Conservation (phyloP, 306 rosid species). For the Chamaecrista fasciculata region DNA sequence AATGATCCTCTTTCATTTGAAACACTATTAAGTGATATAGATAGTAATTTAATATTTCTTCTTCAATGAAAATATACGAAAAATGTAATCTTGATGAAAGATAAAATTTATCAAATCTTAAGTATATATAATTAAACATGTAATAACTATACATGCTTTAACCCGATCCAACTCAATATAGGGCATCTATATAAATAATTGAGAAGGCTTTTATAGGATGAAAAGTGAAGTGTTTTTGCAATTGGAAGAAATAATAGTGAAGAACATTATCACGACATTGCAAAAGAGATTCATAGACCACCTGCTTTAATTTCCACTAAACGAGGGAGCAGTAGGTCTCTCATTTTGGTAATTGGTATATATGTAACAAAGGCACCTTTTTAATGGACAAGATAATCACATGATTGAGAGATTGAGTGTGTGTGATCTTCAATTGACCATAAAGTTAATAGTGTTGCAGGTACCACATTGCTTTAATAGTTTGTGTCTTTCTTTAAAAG, state of each 20-base stretch:
- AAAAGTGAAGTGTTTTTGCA: slow-evolving; percentile 23
- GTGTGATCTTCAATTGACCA: slow-evolving; percentile 32
- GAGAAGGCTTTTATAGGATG: background rate
- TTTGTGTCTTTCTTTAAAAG: slow-evolving; percentile 16
- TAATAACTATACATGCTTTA: too few relatives aligned
- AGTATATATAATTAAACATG: too few relatives aligned
- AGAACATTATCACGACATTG: slow-evolving; percentile 3
- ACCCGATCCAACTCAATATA: too few relatives aligned
- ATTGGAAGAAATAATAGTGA: slow-evolving; percentile 1
- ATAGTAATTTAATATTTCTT: too few relatives aligned
- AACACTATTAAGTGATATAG: too few relatives aligned
- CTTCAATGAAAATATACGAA: too few relatives aligned
- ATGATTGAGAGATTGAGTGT: slow-evolving; percentile 15
- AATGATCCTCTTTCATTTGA: too few relatives aligned
- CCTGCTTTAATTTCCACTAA: slow-evolving; percentile 41
- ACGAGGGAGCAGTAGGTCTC: background rate
- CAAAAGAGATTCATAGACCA: slow-evolving; percentile 18
- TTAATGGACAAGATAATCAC: slow-evolving; percentile 15
- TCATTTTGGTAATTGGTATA: background rate
- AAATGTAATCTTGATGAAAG: too few relatives aligned
- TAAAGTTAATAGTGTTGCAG: slow-evolving; percentile 5
- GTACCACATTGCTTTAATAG: slow-evolving; percentile 16
- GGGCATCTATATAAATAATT: too few relatives aligned
- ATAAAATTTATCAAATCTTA: too few relatives aligned
- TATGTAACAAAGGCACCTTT: background rate